phyloP scores from a whole-genome alignment of 306 rosid genomes.

The Urtica urens region DNA sequence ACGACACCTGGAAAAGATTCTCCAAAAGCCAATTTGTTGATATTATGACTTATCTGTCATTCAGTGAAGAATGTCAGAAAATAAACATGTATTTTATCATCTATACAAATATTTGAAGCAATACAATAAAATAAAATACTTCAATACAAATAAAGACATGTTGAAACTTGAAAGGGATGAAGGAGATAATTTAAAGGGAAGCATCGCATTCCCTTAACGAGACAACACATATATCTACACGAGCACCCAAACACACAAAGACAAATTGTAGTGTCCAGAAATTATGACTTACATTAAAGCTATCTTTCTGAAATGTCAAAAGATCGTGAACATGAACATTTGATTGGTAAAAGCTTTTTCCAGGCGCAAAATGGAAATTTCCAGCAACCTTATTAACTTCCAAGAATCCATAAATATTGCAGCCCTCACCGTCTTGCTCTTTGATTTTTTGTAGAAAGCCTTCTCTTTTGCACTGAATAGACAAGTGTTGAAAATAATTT shows the following conservation, averaged over 20 bases:
- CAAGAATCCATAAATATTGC: constrained; percentile 86
- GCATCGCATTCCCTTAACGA: background rate
- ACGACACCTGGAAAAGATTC: constrained; percentile 87
- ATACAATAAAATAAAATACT: background rate
- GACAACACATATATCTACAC: background rate
- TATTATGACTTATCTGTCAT: constrained; percentile 69
- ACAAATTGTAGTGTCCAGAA: constrained; percentile 2
- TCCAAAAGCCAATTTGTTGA: constrained; percentile 76
- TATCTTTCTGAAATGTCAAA: constrained; percentile 86
- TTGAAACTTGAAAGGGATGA: too few relatives aligned
- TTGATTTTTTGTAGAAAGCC: constrained; percentile 89
- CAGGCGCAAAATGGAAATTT: constrained; percentile 96
- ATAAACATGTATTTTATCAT: too few relatives aligned
- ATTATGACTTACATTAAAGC: constrained; percentile 70
- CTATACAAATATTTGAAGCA: too few relatives aligned
- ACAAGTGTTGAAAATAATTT: too few relatives aligned
- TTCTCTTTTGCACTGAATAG: constrained; percentile 91
- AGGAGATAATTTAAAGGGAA: too few relatives aligned
- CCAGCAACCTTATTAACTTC: constrained; percentile 98
- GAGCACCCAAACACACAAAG: background rate
- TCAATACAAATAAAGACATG: constrained; percentile 1
- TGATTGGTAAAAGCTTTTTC: constrained; percentile 97
- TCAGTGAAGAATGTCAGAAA: constrained; percentile 10
- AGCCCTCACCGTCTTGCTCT: constrained; percentile 97
- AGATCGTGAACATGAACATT: constrained; percentile 84